A percentile compares a stretch with the other conserved stretches of the same genome.
Evolutionary conservation across 306 rosid species (phyloP).

Genomic region (Corylus americana): DNA sequence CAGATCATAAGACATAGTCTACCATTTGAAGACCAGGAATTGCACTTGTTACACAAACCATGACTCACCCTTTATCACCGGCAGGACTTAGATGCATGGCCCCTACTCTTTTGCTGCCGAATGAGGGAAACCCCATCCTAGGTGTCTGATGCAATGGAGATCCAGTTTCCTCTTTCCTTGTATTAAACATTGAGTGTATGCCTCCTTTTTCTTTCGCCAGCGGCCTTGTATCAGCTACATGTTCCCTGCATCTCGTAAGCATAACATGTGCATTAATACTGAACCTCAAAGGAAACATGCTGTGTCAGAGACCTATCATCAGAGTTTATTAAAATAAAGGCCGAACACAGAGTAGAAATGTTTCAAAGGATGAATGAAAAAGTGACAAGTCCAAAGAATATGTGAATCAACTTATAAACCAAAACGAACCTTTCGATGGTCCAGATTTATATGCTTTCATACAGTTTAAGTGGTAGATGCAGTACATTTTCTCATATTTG

Average conservation of each 20-base stretch:
- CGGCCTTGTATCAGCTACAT: conserved; percentile 25
- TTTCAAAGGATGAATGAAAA: neutral
- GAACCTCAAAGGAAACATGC: conserved; percentile 7
- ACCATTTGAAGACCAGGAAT: conserved; percentile 23
- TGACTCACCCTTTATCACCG: conserved; percentile 45
- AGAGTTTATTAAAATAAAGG: conserved; percentile 1
- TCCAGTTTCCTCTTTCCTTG: conserved; percentile 32
- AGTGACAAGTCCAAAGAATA: neutral
- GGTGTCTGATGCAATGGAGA: conserved; percentile 37
- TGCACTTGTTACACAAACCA: conserved; percentile 24
- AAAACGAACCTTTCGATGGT: neutral
- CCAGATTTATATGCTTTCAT: neutral
- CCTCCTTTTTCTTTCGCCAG: conserved; percentile 34
- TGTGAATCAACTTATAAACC: neutral
- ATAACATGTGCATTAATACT: conserved; percentile 10
- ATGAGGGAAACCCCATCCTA: conserved; percentile 38
- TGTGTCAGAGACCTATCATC: neutral
- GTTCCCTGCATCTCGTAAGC: conserved; percentile 48
- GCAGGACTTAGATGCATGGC: conserved; percentile 34
- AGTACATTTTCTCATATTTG: conserved; percentile 1
- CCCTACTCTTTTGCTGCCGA: conserved; percentile 38
- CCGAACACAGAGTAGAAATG: neutral
- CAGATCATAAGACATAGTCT: conserved; percentile 30
- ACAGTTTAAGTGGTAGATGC: neutral
- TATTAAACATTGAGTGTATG: conserved; percentile 31